Percentiles rank a stretch among this genome's conserved stretches.
Conservation (phyloP, 768 basidiomycete species). For the Symmetrospora coprosmae region DNA sequence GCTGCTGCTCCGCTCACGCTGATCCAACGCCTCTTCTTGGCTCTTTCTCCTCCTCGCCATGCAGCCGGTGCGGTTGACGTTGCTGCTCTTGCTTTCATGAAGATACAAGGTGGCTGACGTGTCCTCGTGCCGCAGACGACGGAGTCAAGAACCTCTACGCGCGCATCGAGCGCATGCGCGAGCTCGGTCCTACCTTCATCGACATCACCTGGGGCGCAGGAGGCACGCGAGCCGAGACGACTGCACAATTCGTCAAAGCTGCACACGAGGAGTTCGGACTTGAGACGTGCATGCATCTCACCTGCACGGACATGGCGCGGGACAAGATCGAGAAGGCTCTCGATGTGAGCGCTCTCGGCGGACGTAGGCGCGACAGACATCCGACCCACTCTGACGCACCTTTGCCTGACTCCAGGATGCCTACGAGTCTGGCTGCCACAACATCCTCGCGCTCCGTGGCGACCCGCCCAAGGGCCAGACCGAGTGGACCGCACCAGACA, state of each 20-base stretch:
- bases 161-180: constrained; percentile 96
- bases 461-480: constrained; percentile 88
- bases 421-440: constrained; percentile 67
- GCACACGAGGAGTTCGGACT: constrained; percentile 62
- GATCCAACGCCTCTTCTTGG: too few species aligned
- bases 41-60: too few species aligned
- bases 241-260: constrained; percentile 70
- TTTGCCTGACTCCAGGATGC: constrained; percentile 42
- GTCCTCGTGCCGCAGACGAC: constrained; percentile 41
- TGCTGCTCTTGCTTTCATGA: too few species aligned
- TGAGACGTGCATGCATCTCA: constrained; percentile 98
- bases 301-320: constrained; percentile 95
- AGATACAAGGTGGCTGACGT: constrained; percentile 7
- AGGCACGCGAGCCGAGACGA: constrained; percentile 74
- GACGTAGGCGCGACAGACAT: background rate
- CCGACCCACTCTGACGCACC: background rate
- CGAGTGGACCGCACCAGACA: constrained; percentile 73
- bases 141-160: constrained; percentile 91
- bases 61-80: too few species aligned
- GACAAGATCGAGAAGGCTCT: constrained; percentile 89
- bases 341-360: constrained; percentile 39
- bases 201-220: constrained; percentile 90
- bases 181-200: constrained; percentile 88
- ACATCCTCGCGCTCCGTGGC: constrained; percentile 82
- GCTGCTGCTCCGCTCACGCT: too few species aligned